Conservation (phyloP, 169 alveolate species). For the Besnoitia besnoiti region DNA sequence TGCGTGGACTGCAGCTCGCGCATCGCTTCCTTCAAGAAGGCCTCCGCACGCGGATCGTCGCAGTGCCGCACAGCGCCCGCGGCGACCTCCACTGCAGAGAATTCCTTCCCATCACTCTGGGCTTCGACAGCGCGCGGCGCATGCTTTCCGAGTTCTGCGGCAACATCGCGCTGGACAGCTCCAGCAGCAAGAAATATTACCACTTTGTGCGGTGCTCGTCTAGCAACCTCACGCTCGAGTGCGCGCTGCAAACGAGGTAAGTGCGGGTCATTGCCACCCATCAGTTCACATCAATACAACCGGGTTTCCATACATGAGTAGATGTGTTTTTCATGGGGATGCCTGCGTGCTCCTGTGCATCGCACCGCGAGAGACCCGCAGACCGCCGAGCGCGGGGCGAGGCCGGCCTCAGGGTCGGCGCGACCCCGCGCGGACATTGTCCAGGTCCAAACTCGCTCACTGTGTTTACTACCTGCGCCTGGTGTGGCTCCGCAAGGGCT, state of each 20-base stretch:
- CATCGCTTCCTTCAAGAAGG: conserved; percentile 81
- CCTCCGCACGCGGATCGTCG: conserved; percentile 77
- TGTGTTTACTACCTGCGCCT: not conserved
- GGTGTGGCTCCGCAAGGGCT: too few species aligned
- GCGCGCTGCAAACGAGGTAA: conserved; percentile 80
- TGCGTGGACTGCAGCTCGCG: conserved; percentile 79
- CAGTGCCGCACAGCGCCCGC: conserved; percentile 87
- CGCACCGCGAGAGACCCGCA: too few species aligned
- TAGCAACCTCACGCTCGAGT: conserved; percentile 85
- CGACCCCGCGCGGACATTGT: too few species aligned
- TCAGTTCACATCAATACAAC: too few species aligned
- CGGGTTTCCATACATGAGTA: too few species aligned
- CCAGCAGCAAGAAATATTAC: conserved; percentile 85
- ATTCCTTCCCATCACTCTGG: conserved; percentile 85
- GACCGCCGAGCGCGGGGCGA: too few species aligned
- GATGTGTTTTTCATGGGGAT: too few species aligned
- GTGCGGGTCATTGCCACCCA: too few species aligned
- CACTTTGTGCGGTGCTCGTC: conserved; percentile 88
- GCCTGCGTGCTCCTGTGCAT: too few species aligned
- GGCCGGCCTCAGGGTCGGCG: too few species aligned
- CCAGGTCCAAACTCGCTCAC: too few species aligned
- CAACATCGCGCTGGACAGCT: conserved; percentile 83
- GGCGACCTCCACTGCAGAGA: conserved; percentile 84
- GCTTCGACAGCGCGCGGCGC: conserved; percentile 86
- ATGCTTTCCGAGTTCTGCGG: conserved; percentile 86